phyloP scores from a whole-genome alignment of 164 flowering plant genomes.

The Vitis cinerea region DNA sequence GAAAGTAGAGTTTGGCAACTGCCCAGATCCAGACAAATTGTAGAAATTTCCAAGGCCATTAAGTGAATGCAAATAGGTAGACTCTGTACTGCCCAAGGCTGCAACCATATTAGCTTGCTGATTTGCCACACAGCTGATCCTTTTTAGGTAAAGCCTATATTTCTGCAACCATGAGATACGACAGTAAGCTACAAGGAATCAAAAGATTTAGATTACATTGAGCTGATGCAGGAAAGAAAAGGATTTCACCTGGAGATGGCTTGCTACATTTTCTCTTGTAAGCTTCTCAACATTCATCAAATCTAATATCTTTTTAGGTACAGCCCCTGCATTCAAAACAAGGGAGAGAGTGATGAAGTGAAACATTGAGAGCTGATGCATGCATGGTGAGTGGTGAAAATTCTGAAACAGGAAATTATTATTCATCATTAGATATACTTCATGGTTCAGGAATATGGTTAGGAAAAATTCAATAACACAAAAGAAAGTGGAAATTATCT shows the following conservation, averaged over 20 bases:
- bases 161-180: slow-evolving; percentile 27
- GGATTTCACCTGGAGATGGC: slow-evolving; percentile 42
- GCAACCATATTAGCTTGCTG: slow-evolving; percentile 59
- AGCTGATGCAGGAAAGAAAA: not conserved
- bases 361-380: not conserved
- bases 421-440: too few species aligned
- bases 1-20: slow-evolving; percentile 23
- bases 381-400: slow-evolving; percentile 1
- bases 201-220: not conserved
- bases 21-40: slow-evolving; percentile 22
- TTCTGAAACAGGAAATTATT: too few species aligned
- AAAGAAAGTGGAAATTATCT: too few species aligned
- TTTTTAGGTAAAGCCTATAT: slow-evolving; percentile 43
- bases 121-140: slow-evolving; percentile 42
- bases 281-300: slow-evolving; percentile 52
- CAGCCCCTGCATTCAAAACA: slow-evolving; percentile 40
- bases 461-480: too few species aligned
- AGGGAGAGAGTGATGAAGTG: not conserved
- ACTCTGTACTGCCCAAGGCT: slow-evolving; percentile 40
- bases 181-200: not conserved
- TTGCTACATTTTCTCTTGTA: slow-evolving; percentile 53
- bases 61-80: slow-evolving; percentile 31
- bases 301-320: slow-evolving; percentile 46
- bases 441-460: too few species aligned
- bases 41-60: slow-evolving; percentile 30